phyloP scores from a whole-genome alignment of 257 asterid genomes.

The Solanum etuberosum region DNA sequence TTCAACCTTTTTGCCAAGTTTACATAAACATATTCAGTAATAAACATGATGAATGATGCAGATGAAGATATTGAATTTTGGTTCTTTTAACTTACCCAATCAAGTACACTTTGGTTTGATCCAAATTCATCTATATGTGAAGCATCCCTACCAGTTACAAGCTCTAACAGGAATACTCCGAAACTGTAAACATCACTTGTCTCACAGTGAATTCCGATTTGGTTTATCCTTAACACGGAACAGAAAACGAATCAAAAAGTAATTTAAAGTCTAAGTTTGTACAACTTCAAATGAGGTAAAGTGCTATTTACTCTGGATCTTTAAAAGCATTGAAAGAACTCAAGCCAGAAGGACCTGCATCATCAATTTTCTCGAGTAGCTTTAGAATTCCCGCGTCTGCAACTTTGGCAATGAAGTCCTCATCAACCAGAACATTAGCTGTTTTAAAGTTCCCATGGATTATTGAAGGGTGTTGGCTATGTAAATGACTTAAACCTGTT shows the following conservation, averaged over 20 bases:
- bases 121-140: slow-evolving; percentile 23
- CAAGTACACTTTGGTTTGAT: slow-evolving; percentile 28
- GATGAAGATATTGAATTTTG: not conserved
- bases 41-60: not conserved
- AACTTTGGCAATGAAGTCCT: slow-evolving; percentile 62
- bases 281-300: not conserved
- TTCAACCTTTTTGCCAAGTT: slow-evolving; percentile 24
- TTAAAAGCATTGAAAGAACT: slow-evolving; percentile 27
- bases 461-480: slow-evolving; percentile 37
- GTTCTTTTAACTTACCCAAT: slow-evolving; percentile 40
- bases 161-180: slow-evolving; percentile 62
- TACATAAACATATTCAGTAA: not conserved
- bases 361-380: slow-evolving; percentile 32
- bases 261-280: not conserved
- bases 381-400: slow-evolving; percentile 53
- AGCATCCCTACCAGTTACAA: slow-evolving; percentile 49
- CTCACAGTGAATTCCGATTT: slow-evolving; percentile 12
- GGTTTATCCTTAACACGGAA: slow-evolving; percentile 25
- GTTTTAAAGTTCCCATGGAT: slow-evolving; percentile 60
- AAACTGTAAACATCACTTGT: slow-evolving; percentile 59
- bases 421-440: slow-evolving; percentile 70
- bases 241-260: not conserved
- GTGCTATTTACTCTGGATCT: slow-evolving; percentile 59
- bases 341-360: slow-evolving; percentile 35
- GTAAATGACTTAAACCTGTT: slow-evolving; percentile 64